Conservation (phyloP, 805 yeast genomes). For the Saccharomycopsis javanensis region DNA sequence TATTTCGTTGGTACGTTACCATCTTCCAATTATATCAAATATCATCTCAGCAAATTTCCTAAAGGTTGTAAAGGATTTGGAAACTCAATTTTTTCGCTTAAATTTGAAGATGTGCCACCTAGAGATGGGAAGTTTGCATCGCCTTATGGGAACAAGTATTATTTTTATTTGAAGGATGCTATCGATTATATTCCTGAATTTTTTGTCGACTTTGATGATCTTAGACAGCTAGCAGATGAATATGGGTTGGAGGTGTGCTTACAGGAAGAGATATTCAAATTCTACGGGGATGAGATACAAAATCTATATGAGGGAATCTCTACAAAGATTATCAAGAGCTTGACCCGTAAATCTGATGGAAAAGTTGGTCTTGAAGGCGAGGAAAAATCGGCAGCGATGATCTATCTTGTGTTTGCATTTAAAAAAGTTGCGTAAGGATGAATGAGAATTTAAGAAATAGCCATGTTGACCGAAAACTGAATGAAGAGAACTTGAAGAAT, state of each 20-base stretch:
- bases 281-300: conserved; percentile 74
- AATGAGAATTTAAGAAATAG: neutral
- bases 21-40: conserved; percentile 71
- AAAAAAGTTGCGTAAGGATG: conserved; percentile 38
- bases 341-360: conserved; percentile 63
- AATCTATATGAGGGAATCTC: conserved; percentile 47
- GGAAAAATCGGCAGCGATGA: conserved; percentile 84
- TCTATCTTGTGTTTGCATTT: conserved; percentile 77
- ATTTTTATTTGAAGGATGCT: conserved; percentile 80
- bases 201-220: conserved; percentile 87
- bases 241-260: conserved; percentile 64
- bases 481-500: too few relatives aligned
- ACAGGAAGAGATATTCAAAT: conserved; percentile 69
- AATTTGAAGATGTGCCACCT: conserved; percentile 71
- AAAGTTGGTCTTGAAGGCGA: conserved; percentile 79
- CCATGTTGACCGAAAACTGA: too few relatives aligned
- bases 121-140: conserved; percentile 59
- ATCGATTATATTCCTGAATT: conserved; percentile 95
- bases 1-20: conserved; percentile 91
- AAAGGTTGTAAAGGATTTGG: conserved; percentile 65
- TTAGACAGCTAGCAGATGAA: conserved; percentile 76
- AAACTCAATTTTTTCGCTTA: conserved; percentile 68
- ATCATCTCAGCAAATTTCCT: conserved; percentile 45
- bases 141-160: conserved; percentile 61
- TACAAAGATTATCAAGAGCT: conserved; percentile 55